Base-by-base conservation (phyloP, 495 filamentous ascomycete species). In the Talaromyces trachyspermus region DNA sequence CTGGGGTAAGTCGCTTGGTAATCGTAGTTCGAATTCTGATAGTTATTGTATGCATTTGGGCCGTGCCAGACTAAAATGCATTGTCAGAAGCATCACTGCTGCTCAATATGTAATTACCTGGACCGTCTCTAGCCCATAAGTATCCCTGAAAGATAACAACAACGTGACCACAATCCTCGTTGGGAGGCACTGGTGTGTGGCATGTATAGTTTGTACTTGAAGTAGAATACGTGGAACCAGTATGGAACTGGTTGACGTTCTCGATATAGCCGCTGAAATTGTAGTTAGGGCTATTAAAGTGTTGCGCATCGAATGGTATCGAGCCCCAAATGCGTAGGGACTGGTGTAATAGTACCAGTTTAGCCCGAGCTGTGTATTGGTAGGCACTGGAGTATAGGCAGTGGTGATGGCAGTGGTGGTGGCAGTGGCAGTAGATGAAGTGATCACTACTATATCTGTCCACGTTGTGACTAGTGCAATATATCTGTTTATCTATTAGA, bases 231-330 rank as follows among this genome's bases (percentile, higher is more conserved):
- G 38, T 20, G 15, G 3, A 14, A 26, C 24, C 43, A 18, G 43
- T 46, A 8, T 46, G 43, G 43, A 46, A 46, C 0, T 14, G 12
- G 25, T 11, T 14, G 10, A 46, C 43, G 22, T 46, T 46, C 30
- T 46, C 27, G 4, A 46, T 27, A 36, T 46, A 46, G 19, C 43
- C 43, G n/a, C 43, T 46, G 43, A 46, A 33, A 18, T 46, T 46
- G 29, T 46, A 46, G 14, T 46, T 46, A 4, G 43, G 43, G 18
- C 22, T 46, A 17, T 46, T 46, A 29, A 46, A 46, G 14, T 33
- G 8, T 19, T 46, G 43, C 1, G 43, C 24, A 26, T 35, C 15
- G 12, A 46, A 33, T 12, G 27, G 26, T 5, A 36, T 19, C 1
- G 30, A 30, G 30, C 8, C 30, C 30, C 14, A 41, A 35, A 27